Evolutionary conservation across 2,329 filamentous ascomycete species (phyloP), one percentile per base, ranked within the genome.

Genomic region (Zelopaecilomyces penicillatus): DNA sequence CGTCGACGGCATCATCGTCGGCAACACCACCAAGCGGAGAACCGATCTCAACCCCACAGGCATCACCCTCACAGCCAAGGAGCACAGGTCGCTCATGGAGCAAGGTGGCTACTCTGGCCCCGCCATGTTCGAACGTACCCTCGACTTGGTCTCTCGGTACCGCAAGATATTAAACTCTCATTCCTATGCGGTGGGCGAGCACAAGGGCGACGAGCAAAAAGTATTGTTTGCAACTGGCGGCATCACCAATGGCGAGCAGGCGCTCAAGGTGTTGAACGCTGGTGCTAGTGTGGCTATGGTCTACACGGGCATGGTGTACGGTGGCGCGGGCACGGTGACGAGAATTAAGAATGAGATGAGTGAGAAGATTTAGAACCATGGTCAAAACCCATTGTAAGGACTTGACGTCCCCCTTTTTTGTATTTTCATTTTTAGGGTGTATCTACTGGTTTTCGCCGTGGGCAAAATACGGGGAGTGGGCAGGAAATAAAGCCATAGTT

Each of bases 1-100:
- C 5, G 90, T 97, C 2, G 90, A 96, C 56, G 93, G 93, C 29
- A 81, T 98, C 32, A 96, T 98, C 50, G 91, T 98, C 4, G 93
- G 91, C 8, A 98, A 98, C 70, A 98, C 93, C 0, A 98, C 93
- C 3, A 95, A 93, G 67, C 78, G 83, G 52, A 76, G 93, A 37
- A 76, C 82, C 0, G 82, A 81, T 4, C 69, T 90, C 3, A 61
- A 91, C 1, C 84, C 89, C 0, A 67, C 74, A 27, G 82, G 83
- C 28, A 77, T 83, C 52, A 64, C 69, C 31, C 72, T 95, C 28
- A 76, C 82, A 0, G 57, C 69, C 2, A 72, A 76, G 51, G 91
- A 98, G 60, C 73, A 80, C 53, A 66, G 70, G 48, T 74, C 82
- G 2, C 64, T 96, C 30, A 72, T 74, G 46, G 87, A 96, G 66